These are phyloP conservation scores for Stemphylium lycopersici DNA, from an alignment of 2,329 filamentous ascomycete genomes.

Conservation along the genomic window DNA sequence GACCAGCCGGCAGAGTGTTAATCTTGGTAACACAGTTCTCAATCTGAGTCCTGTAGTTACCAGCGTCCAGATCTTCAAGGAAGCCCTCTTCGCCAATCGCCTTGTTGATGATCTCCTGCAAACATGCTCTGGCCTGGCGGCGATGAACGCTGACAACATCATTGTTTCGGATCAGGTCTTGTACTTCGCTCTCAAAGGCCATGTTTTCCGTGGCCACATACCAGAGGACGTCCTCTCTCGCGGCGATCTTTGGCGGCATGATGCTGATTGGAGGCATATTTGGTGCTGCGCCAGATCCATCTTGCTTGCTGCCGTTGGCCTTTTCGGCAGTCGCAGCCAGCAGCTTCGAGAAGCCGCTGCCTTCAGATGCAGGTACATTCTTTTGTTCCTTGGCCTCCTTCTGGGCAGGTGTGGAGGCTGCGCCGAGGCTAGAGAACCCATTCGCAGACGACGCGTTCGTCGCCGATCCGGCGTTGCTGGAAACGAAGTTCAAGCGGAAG, in stretches of 20 bases:
- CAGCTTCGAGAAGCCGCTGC: not conserved
- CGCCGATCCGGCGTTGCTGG: too few relatives aligned
- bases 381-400: not conserved
- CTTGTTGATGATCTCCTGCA: not conserved
- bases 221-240: not conserved
- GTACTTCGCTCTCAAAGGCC: not conserved
- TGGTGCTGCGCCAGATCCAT: not conserved
- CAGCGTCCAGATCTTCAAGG: not conserved
- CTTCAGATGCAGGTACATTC: not conserved
- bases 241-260: not conserved
- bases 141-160: not conserved
- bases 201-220: conserved; percentile 5
- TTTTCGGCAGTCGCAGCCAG: not conserved
- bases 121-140: not conserved
- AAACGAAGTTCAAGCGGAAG: not conserved
- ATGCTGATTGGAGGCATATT: not conserved
- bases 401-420: not conserved
- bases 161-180: conserved; percentile 1
- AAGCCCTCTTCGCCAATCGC: conserved; percentile 5
- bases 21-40: conserved; percentile 5
- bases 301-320: not conserved
- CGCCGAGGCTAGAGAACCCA: not conserved
- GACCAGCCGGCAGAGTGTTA: not conserved
- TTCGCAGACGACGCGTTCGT: not conserved
- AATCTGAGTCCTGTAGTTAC: conserved; percentile 1